phyloP scores from a whole-genome alignment of 2,329 filamentous ascomycete genomes.

The Rutstroemia sp. region DNA sequence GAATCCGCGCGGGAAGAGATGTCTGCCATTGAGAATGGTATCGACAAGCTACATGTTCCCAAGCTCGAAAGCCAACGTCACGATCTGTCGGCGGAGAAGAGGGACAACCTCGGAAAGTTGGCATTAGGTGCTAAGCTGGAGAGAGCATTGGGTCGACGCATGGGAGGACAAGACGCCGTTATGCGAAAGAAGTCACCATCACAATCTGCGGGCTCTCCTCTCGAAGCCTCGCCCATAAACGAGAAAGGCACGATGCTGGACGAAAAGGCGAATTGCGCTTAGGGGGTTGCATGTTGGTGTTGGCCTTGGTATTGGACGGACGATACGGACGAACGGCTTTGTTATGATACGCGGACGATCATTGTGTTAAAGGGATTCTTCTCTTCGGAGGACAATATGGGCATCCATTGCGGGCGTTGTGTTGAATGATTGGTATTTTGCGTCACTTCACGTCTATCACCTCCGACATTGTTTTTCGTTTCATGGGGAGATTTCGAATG shows the following conservation, averaged over 20 bases:
- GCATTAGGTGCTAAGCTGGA: conserved; percentile 69
- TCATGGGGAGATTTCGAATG: neutral
- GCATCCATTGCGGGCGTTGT: conserved; percentile 8
- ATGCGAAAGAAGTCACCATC: conserved; percentile 36
- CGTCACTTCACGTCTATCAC: neutral
- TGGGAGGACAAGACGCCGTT: conserved; percentile 65
- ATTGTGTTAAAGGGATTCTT: neutral
- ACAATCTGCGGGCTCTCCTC: conserved; percentile 1
- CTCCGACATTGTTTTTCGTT: conserved; percentile 4
- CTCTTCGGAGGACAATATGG: conserved; percentile 1
- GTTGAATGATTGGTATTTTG: conserved; percentile 2
- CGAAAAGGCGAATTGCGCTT: conserved; percentile 1
- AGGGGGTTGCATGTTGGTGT: neutral
- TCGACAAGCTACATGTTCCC: conserved; percentile 64
- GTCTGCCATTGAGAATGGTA: conserved; percentile 54
- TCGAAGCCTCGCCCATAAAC: neutral
- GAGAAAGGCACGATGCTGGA: neutral
- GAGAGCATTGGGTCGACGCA: conserved; percentile 58
- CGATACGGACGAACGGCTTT: neutral
- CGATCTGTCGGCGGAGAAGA: conserved; percentile 56
- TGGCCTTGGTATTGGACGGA: neutral
- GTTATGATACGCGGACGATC: neutral
- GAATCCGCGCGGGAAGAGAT: conserved; percentile 37
- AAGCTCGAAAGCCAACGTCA: conserved; percentile 61
- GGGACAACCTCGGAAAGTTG: conserved; percentile 60